These are phyloP conservation scores for Diplocarpon rosae DNA, from an alignment of 2,329 filamentous ascomycete genomes.

Conservation along the genomic window DNA sequence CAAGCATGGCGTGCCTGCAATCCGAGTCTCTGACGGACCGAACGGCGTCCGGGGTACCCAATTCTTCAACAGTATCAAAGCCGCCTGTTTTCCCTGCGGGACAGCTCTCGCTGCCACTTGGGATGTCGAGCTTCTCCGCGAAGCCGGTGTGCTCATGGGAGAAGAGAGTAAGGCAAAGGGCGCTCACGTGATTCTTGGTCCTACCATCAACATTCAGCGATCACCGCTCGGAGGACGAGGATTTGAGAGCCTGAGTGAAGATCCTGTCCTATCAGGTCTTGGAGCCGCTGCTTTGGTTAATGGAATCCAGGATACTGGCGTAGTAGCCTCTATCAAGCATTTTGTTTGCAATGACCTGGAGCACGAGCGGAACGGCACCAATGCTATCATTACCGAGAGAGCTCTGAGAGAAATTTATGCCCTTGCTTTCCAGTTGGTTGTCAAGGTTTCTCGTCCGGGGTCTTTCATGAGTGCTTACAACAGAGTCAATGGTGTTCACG, in stretches of 20 bases:
- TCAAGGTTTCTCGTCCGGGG: constrained; percentile 32
- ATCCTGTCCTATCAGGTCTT: constrained; percentile 35
- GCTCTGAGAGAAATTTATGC: constrained; percentile 35
- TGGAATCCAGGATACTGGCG: constrained; percentile 33
- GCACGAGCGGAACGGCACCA: constrained; percentile 28
- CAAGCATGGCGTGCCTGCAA: constrained; percentile 24
- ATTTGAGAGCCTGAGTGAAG: constrained; percentile 38
- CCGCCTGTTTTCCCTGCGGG: constrained; percentile 35
- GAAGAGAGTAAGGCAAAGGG: constrained; percentile 57
- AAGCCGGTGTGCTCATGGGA: constrained; percentile 55
- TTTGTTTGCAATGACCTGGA: constrained; percentile 36
- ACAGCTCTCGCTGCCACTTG: constrained; percentile 50
- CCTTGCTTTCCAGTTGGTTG: constrained; percentile 35
- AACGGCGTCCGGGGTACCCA: constrained; percentile 28
- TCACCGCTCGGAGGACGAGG: constrained; percentile 37
- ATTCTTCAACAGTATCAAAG: constrained; percentile 31
- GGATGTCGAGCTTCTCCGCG: constrained; percentile 50
- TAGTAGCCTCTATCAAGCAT: constrained; percentile 36
- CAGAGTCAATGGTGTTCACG: constrained; percentile 35
- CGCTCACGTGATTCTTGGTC: constrained; percentile 60
- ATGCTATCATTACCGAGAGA: constrained; percentile 30
- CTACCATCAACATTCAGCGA: constrained; percentile 41
- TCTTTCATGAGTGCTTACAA: constrained; percentile 39
- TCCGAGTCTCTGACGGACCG: constrained; percentile 28
- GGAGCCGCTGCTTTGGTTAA: constrained; percentile 34